These are phyloP conservation scores for Fistulifera solaris DNA, from an alignment of 108 stramenopile species.

Conservation along the genomic window DNA sequence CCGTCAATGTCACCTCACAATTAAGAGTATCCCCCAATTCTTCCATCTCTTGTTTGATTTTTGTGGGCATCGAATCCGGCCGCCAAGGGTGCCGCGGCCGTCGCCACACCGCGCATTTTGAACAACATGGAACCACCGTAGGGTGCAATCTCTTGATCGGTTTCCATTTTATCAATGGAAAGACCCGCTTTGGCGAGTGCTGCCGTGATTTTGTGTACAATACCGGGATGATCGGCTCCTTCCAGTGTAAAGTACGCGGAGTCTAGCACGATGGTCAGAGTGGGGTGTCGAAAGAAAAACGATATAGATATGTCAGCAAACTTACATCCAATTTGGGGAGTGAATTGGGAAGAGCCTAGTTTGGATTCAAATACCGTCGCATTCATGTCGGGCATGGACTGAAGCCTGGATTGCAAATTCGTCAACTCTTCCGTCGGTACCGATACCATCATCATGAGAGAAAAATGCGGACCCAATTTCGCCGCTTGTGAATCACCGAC, in stretches of 20 bases:
- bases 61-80: conserved; percentile 40
- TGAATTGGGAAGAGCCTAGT: conserved; percentile 8
- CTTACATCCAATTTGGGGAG: conserved; percentile 18
- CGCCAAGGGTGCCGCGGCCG: conserved; percentile 44
- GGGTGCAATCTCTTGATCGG: conserved; percentile 43
- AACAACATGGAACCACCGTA: conserved; percentile 31
- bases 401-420: conserved; percentile 21
- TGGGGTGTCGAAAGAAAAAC: too few species aligned
- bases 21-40: conserved; percentile 58
- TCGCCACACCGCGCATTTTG: conserved; percentile 42
- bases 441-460: conserved; percentile 64
- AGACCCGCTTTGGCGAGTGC: conserved; percentile 47
- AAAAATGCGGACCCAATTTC: conserved; percentile 54
- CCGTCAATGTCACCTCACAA: conserved; percentile 51
- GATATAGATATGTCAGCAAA: too few species aligned
- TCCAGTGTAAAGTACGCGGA: conserved; percentile 33
- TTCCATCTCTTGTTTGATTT: conserved; percentile 36
- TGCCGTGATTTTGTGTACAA: conserved; percentile 61
- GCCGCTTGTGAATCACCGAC: conserved; percentile 60
- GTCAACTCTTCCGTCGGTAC: conserved; percentile 27
- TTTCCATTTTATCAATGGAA: conserved; percentile 59
- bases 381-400: conserved; percentile 38
- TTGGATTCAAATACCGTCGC: conserved; percentile 33
- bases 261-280: too few species aligned
- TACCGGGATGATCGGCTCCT: conserved; percentile 71